phyloP scores from a whole-genome alignment of 768 basidiomycete species.

The Rhodotorula kratochvilovae region DNA sequence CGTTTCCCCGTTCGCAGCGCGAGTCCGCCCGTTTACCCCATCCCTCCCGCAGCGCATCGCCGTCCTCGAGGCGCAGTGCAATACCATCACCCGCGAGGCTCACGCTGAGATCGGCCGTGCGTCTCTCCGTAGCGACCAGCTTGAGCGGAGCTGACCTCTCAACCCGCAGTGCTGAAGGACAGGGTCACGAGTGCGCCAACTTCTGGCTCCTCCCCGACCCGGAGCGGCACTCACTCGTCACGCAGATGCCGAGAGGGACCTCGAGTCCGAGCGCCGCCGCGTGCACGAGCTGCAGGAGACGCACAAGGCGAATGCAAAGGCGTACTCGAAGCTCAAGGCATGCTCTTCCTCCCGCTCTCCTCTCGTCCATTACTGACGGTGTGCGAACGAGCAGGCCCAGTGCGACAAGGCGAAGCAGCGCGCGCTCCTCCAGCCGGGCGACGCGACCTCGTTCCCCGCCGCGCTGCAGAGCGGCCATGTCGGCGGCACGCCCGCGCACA shows the following conservation, averaged over 20 bases:
- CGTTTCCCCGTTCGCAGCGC: not conserved
- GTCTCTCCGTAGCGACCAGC: not conserved
- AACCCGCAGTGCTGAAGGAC: conserved; percentile 14
- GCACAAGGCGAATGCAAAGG: conserved; percentile 40
- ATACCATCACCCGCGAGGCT: conserved; percentile 25
- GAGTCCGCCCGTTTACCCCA: not conserved
- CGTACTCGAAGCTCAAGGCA: conserved; percentile 44
- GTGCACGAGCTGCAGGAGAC: conserved; percentile 41
- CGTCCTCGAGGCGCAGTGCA: conserved; percentile 34
- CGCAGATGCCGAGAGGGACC: conserved; percentile 29
- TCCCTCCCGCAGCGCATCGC: conserved; percentile 11
- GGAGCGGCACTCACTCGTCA: too few relatives aligned
- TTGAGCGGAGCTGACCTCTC: not conserved
- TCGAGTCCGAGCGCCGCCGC: conserved; percentile 38
- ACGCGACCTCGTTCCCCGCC: not conserved
- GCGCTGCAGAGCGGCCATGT: not conserved
- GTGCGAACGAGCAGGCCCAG: conserved; percentile 7
- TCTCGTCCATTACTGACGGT: too few relatives aligned
- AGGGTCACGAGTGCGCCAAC: not conserved
- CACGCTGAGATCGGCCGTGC: conserved; percentile 23
- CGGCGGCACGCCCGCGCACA: not conserved
- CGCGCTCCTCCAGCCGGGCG: conserved; percentile 6
- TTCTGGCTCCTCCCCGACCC: too few relatives aligned
- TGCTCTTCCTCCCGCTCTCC: not conserved
- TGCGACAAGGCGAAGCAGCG: conserved; percentile 40